Percentiles rank a stretch among this genome's conserved stretches.
phyloP scores from a whole-genome alignment of 2,329 filamentous ascomycete species.

The Blumeriella jaapii region DNA sequence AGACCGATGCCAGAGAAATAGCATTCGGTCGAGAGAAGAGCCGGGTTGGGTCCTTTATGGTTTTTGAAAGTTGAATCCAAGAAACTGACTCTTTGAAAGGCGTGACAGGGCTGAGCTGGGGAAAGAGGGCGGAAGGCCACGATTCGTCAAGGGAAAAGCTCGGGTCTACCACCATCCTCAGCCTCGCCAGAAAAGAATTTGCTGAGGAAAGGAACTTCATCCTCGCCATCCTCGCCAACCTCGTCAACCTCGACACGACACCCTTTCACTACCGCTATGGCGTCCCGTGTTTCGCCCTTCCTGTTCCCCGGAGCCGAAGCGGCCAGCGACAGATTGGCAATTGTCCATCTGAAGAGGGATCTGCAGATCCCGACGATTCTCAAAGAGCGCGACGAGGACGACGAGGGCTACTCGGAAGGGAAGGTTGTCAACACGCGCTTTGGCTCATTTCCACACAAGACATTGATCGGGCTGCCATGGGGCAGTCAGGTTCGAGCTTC shows the following conservation, averaged over 20 bases:
- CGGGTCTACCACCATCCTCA: too few species aligned
- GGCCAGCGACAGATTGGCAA: conserved; percentile 55
- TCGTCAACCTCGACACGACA: neutral
- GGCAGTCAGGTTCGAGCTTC: conserved; percentile 86
- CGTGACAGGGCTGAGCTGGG: too few species aligned
- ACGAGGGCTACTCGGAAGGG: conserved; percentile 64
- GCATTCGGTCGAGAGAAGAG: conserved; percentile 7
- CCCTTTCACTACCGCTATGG: conserved; percentile 12
- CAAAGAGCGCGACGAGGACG: conserved; percentile 45
- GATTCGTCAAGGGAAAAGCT: conserved; percentile 1
- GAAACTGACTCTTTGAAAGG: too few species aligned
- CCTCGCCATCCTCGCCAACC: too few species aligned
- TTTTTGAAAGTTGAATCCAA: too few species aligned
- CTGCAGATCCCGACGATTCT: conserved; percentile 68
- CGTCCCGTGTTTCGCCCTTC: conserved; percentile 55
- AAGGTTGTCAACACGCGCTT: conserved; percentile 85
- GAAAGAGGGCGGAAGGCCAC: conserved; percentile 4
- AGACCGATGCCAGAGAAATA: too few species aligned
- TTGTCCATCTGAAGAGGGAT: conserved; percentile 83
- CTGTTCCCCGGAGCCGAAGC: conserved; percentile 57
- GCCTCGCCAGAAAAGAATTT: neutral
- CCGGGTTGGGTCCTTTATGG: conserved; percentile 1
- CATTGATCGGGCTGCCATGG: conserved; percentile 70
- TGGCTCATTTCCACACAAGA: conserved; percentile 77
- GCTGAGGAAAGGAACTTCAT: too few species aligned